Base-by-base conservation (phyloP, 2,329 filamentous ascomycete species). In the Alternaria brassicicola region DNA sequence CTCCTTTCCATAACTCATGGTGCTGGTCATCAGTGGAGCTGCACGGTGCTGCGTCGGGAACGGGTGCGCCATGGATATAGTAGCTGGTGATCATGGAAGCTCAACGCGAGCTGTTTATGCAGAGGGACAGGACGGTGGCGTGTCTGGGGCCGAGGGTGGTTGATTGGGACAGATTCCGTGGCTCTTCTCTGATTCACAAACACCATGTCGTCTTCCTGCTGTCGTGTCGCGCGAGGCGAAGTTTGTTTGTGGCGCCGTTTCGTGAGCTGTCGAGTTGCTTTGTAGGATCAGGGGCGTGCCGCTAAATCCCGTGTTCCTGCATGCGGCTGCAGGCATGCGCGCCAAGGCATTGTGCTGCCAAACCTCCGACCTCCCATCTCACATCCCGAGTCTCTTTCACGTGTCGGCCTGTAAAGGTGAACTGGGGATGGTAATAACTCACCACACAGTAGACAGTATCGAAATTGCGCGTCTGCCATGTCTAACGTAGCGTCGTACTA, bases 1-100 rank as follows among this genome's bases (percentile, higher is more conserved):
- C 30, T 39, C 35, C 33, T 46, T 47, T 26, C 51, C 42, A 56
- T 46, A 33, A 55, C 55, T 53, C 43, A 25, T 33, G 43, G 33
- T 7, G 49, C 33, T 36, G 39, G 26, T 41, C 17, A 8, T 57
- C 13, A 46, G 55, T 56, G 52, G 45, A 48, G 33, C 47, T 25
- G 62, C 59, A 64, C 62, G 48, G 57, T n/a, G 42, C 60, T 54
- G 47, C 19, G 33, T 54, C 38, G 53, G 57, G 60, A 55, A 57
- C 60, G 60, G 57, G 60, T 57, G 33, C 50, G 54, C 56, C 54
- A 53, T 50, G 48, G 21, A 19, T 38, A 21, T 9, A 38, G 35
- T 53, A 46, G 30, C 43, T 54, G 50, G 23, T 43, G 26, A 52
- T 45, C 51, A 36, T 23, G 12, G 31, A 17, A 39, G 33, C 17